Evolutionary conservation across 129 eudicot genomes (phyloP).

Genomic region (Silybum marianum): DNA sequence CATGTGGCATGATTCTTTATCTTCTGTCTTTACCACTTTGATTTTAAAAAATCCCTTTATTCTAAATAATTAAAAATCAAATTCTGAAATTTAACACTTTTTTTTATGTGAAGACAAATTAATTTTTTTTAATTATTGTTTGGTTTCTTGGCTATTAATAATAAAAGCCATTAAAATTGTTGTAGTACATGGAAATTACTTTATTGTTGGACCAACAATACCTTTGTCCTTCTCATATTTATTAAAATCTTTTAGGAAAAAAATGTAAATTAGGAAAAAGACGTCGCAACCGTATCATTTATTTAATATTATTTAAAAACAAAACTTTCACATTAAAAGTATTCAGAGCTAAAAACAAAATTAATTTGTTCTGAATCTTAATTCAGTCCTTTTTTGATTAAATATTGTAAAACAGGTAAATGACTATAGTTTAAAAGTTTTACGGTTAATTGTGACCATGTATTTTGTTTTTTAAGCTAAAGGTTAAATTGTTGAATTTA

Average conservation of each 20-base stretch:
- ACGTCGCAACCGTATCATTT: not conserved
- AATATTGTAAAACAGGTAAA: not conserved
- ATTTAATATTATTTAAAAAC: not conserved
- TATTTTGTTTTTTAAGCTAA: not conserved
- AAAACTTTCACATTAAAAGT: not conserved
- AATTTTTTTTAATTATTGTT: not conserved
- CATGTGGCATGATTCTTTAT: constrained; percentile 22
- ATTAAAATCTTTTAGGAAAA: not conserved
- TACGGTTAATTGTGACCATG: not conserved
- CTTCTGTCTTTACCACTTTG: not conserved
- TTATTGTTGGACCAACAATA: not conserved
- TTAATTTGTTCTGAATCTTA: not conserved
- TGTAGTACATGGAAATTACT: not conserved
- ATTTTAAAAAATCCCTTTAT: constrained; percentile 6
- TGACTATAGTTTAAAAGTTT: not conserved
- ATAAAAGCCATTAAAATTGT: not conserved
- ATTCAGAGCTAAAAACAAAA: not conserved
- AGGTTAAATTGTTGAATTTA: not conserved
- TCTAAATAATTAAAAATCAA: not conserved
- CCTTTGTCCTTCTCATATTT: not conserved
- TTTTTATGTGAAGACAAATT: not conserved
- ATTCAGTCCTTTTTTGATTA: not conserved
- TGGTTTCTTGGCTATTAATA: not conserved
- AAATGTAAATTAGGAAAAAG: not conserved
- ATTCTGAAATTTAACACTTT: not conserved